These are phyloP conservation scores for Comarum palustre DNA, from an alignment of 306 rosid species.

Conservation along the genomic window DNA sequence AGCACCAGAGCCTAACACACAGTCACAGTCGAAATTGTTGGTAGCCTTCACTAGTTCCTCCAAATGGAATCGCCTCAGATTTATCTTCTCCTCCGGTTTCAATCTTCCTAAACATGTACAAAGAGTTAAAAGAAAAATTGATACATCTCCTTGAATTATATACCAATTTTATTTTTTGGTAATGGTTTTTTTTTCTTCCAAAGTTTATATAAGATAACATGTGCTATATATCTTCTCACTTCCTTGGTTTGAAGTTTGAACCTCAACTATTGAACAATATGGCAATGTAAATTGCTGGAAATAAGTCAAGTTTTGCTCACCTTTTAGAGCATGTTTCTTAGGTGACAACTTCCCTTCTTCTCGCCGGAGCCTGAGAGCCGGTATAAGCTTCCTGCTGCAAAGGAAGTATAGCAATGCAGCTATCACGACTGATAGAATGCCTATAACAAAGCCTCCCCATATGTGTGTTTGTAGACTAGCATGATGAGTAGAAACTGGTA, in stretches of 20 bases:
- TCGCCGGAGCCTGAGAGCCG: conserved; percentile 26
- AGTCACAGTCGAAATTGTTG: conserved; percentile 55
- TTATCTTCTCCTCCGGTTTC: conserved; percentile 43
- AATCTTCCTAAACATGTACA: conserved; percentile 29
- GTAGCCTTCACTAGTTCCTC: conserved; percentile 68
- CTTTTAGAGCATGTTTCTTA: conserved; percentile 28
- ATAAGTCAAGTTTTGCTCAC: conserved; percentile 25
- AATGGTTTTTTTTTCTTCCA: background rate
- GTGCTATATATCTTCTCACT: background rate
- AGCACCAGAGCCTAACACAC: conserved; percentile 73
- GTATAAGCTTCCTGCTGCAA: conserved; percentile 37
- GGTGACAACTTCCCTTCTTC: background rate
- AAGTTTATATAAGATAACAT: background rate
- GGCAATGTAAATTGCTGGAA: background rate
- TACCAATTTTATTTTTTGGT: background rate
- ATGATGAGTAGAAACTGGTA: background rate
- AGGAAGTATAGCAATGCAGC: conserved; percentile 35
- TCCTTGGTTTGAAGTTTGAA: background rate
- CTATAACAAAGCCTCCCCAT: conserved; percentile 35
- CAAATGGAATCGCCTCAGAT: conserved; percentile 48
- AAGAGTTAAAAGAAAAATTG: background rate
- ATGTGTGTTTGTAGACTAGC: background rate
- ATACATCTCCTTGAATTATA: background rate
- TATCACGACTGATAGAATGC: conserved; percentile 39
- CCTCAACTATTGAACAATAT: background rate